phyloP scores from a whole-genome alignment of 164 flowering plant genomes.

The Buxus sempervirens region DNA sequence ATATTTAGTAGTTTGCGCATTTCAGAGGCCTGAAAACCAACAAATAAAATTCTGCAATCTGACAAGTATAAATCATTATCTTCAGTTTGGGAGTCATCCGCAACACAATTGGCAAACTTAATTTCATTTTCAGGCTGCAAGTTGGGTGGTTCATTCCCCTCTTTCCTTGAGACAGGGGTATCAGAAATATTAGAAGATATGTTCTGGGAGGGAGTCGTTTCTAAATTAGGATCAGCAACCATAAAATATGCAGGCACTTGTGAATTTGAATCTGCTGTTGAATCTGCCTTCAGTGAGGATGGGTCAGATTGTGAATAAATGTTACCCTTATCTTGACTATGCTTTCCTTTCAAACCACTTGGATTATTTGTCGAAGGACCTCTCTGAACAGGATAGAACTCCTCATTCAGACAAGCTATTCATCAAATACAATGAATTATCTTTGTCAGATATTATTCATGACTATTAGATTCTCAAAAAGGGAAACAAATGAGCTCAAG shows the following conservation, averaged over 20 bases:
- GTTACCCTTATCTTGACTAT: slow-evolving; percentile 35
- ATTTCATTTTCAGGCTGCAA: slow-evolving; percentile 31
- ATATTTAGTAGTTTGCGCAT: slow-evolving; percentile 69
- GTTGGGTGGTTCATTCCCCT: slow-evolving; percentile 27
- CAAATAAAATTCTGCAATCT: slow-evolving; percentile 73
- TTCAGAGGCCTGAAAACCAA: slow-evolving; percentile 79
- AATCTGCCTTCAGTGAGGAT: slow-evolving; percentile 35
- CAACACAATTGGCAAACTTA: slow-evolving; percentile 57
- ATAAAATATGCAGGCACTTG: slow-evolving; percentile 31
- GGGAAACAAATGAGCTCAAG: slow-evolving; percentile 2
- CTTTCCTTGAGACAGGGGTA: slow-evolving; percentile 29
- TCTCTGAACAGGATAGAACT: slow-evolving; percentile 64
- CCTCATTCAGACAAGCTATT: slow-evolving; percentile 86
- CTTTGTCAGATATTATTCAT: slow-evolving; percentile 14
- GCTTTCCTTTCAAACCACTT: slow-evolving; percentile 19
- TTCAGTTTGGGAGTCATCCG: slow-evolving; percentile 81
- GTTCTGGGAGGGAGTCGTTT: slow-evolving; percentile 53
- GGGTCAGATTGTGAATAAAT: slow-evolving; percentile 25
- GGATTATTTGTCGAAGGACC: slow-evolving; percentile 32
- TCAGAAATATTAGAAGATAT: slow-evolving; percentile 38
- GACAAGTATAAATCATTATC: slow-evolving; percentile 81
- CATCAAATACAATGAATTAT: slow-evolving; percentile 17
- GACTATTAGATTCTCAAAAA: not conserved
- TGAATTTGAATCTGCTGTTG: slow-evolving; percentile 33
- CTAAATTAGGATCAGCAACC: slow-evolving; percentile 41